These are phyloP conservation scores for Alternaria novae-zelandiae DNA, from an alignment of 2,329 filamentous ascomycete genomes.

Conservation along the genomic window DNA sequence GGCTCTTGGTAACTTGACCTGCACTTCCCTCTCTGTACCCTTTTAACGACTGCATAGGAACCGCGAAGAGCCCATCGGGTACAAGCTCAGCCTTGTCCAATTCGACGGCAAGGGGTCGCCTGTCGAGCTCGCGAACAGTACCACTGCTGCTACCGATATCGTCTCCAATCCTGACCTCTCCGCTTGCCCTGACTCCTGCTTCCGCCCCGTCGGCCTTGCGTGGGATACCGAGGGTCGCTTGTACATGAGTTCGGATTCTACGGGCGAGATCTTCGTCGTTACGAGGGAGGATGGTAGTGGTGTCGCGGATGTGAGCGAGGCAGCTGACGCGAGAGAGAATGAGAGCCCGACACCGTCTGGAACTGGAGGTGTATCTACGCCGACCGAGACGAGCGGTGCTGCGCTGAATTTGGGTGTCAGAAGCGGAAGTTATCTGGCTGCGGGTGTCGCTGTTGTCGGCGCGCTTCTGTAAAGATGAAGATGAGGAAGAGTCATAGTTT, in stretches of 20 bases:
- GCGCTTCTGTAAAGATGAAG: conserved; percentile 4
- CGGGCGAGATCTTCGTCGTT: conserved; percentile 69
- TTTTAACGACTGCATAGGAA: conserved; percentile 45
- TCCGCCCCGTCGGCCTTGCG: conserved; percentile 67
- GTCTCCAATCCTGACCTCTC: conserved; percentile 62
- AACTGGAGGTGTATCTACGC: conserved; percentile 11
- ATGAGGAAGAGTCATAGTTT: not conserved
- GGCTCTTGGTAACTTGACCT: conserved; percentile 65
- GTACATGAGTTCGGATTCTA: conserved; percentile 68
- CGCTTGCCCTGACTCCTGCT: conserved; percentile 63
- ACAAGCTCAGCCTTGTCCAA: conserved; percentile 57
- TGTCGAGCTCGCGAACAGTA: conserved; percentile 54
- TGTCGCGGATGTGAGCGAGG: conserved; percentile 31
- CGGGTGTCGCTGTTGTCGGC: conserved; percentile 6
- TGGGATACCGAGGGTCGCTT: conserved; percentile 60
- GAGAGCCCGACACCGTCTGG: conserved; percentile 15
- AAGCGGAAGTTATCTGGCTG: conserved; percentile 13
- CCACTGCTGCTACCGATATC: conserved; percentile 58
- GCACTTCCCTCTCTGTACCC: not conserved
- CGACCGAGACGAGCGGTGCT: conserved; percentile 4
- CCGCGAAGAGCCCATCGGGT: conserved; percentile 56
- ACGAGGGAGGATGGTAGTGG: conserved; percentile 39
- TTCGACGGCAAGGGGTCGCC: conserved; percentile 57
- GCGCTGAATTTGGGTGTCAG: not conserved
- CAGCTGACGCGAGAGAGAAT: conserved; percentile 18